Conservation (phyloP, 1,284 basidiomycete genomes). For the Pseudozyma tsukubaensis region DNA sequence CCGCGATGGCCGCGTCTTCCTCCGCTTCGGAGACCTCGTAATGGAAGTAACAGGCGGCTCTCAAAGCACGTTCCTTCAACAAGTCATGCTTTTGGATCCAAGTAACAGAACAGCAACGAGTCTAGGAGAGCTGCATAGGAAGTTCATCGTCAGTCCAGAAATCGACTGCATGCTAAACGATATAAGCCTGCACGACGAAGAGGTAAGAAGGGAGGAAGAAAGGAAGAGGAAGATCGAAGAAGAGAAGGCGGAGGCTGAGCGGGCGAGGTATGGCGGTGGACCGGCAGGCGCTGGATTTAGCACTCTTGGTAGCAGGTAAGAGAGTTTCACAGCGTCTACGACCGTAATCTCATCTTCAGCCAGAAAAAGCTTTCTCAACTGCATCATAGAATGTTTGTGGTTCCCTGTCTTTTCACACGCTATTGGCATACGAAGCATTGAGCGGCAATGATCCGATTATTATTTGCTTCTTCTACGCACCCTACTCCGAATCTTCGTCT, state of each 20-base stretch:
- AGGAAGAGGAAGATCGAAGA: conserved; percentile 12
- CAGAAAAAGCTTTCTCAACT: no score
- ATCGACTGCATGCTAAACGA: conserved; percentile 81
- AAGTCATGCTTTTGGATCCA: conserved; percentile 81
- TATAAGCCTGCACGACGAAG: conserved; percentile 32
- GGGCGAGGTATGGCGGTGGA: conserved; percentile 22
- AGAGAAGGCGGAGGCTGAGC: conserved; percentile 27
- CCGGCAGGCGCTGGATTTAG: conserved; percentile 5
- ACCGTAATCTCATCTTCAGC: background rate
- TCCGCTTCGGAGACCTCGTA: conserved; percentile 59
- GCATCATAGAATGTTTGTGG: no score
- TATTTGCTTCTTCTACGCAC: background rate
- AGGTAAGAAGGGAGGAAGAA: conserved; percentile 22
- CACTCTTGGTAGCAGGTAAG: conserved; percentile 15
- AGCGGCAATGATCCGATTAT: background rate
- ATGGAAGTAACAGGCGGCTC: conserved; percentile 78
- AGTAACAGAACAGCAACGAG: conserved; percentile 76
- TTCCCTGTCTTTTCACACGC: no score
- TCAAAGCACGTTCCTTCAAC: conserved; percentile 88
- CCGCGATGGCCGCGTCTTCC: conserved; percentile 59
- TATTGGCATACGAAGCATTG: no score
- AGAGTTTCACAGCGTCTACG: background rate
- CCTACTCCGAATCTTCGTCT: conserved; percentile 23
- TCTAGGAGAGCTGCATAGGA: conserved; percentile 85
- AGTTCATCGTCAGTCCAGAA: conserved; percentile 87